Base-by-base conservation (phyloP, 768 basidiomycete species). In the Xanthoconium purpureum region DNA sequence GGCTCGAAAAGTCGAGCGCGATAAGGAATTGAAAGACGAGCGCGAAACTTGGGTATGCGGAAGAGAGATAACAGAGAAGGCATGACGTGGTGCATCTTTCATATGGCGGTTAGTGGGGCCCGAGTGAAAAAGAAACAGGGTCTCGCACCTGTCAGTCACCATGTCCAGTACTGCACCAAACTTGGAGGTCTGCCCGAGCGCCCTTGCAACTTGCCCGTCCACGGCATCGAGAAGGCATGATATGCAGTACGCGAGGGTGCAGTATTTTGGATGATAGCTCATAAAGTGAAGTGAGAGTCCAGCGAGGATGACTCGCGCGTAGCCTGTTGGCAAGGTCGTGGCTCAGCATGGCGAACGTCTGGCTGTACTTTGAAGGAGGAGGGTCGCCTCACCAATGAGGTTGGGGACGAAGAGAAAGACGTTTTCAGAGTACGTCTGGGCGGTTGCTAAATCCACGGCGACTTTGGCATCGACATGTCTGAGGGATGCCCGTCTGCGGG, bases 131-230 rank as follows among this genome's bases (percentile, higher is more conserved):
- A 36, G 33, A 18, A 24, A 9, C 12, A 29, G 3, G 18, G 17
- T 14, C 24, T 70, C 86, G 61, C 61, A 96, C 94, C 96, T 78
- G 73, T 99, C 97, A 7, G 97, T 98, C 40, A 99, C 96, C 97
- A 99, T 99, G 73, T 99, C 97, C 65, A 99, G 75, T 43, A 98
- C 96, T 4, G 94, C 94, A 24, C 97, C 97, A 73, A 98, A 98
- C 75, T 96, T 95, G 52, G 91, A 94, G 6, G 93, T 89, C 74
- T 99, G 95, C 12, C 85, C 86, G 40, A 97, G 76, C 1, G 85
- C 84, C 45, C 97, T 80, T 13, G 97, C 97, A 10, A 89, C 95
- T 67, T 89, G 87, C 3, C 97, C 97, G 61, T 98, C 97, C 30
- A 95, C 88, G 15, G 94, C 97, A 67, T 99, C 97, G 63, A 99